Evolutionary conservation across 2,329 filamentous ascomycete genomes (phyloP), one percentile per base, ranked within the genome.

Genomic region (Stromatinia cepivora): DNA sequence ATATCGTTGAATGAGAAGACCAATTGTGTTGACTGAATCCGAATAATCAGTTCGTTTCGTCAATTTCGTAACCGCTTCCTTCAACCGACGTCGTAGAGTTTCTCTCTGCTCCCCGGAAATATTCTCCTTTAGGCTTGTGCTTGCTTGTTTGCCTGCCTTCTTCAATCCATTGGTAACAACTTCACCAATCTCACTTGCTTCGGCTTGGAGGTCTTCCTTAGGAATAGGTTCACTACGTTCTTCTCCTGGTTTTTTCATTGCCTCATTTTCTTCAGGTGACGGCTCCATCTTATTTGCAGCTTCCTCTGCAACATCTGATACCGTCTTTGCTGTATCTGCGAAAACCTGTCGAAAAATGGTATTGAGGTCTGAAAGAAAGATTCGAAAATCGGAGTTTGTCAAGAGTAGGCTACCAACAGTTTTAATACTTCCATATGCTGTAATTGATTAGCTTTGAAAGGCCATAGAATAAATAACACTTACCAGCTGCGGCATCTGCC

Each of bases 301-400:
- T 71, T 92, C 83, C 72, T 91, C 87, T 0, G 94, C 93, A 1
- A 90, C 91, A 22, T 89, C 85, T 0, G 93, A 92, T 8, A 97
- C 79, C 0, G 91, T 90, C 71, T 92, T 90, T 0, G 93, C 92
- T 3, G 93, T 93, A 75, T 97, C 94, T 65, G 88, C 89, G 78
- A 97, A 93, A 0, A 98, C 90, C 77, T 97, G 91, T 54, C 91
- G 88, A 17, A 90, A 91, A 59, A 97, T 86, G 0, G 89, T 89
- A 58, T 89, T 88, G 53, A 97, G 81, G 76, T 98, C 94, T 15
- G 90, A 87, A 57, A 97, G 82, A 75, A 98, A 93, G 9, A 94
- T 84, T 52, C 94, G 89, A 79, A 98, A 97, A 76, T 97, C 93
- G 0, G 91, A 89, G 78, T 98, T 98, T 20, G 92, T 93, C 56